Base-by-base conservation (phyloP, 805 yeast genomes). In the Candida palmyrensis region DNA sequence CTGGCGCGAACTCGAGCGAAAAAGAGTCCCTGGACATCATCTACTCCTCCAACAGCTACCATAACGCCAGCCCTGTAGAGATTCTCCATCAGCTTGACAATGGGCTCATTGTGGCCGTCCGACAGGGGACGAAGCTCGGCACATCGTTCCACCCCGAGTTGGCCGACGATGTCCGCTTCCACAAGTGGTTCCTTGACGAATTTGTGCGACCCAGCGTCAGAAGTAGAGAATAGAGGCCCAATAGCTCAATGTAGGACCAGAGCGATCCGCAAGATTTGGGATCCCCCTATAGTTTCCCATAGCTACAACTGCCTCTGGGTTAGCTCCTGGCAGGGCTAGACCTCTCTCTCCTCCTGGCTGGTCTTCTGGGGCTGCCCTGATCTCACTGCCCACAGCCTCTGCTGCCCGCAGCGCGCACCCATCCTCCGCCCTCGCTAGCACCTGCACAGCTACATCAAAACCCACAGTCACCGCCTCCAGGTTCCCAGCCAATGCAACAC, bases 91-190 rank as follows among this genome's bases (percentile, higher is more conserved):
- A 55, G 6, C 52, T 74, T 32, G 43, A 54, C 40, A 40, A 49
- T 19, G 58, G 61, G 1, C 53, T 73, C 24, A 68, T 83, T 21
- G 90, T 84, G 3, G 92, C 89, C 0, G 87, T 82, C 5, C 65
- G 75, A 45, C 88, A 83, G 50, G 84, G 81, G 0, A 67, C 67
- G 24, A 61, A 75, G 21, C 53, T 83, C 31, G 90, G 87, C 2
- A 83, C 89, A 1, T 77, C 87, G 2, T 84, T 84, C 54, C 94
- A 84, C 51, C 94, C 94, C 0, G 94, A 84, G 53, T 64, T 84
- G 23, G 57, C 79, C 1, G 56, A 51, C 10, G 86, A 80, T 42
- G 45, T 51, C 27, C 57, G 82, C 20, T 73, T 84, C 48, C 94
- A 84, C 51, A 68, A 72, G 45, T 83, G 86, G 83, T 84, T 79